Percentiles rank a stretch among this genome's conserved stretches.
Evolutionary conservation across 163 green algal species (phyloP).

Genomic region (Scenedesmus sp.): DNA sequence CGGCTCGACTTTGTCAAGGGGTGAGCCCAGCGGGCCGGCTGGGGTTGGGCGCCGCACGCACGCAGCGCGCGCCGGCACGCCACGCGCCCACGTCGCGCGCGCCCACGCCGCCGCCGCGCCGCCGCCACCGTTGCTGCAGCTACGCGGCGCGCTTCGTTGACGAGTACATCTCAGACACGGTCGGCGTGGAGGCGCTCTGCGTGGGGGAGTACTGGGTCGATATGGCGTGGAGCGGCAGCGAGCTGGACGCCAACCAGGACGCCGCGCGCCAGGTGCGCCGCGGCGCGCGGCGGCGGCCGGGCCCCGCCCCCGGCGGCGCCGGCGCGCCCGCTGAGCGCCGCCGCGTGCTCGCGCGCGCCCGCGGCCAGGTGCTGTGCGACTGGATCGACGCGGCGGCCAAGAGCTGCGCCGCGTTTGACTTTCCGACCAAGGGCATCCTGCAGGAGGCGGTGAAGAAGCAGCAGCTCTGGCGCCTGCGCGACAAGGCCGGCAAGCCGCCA

Average conservation of each 20-base stretch:
- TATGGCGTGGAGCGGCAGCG: slow-evolving; percentile 58
- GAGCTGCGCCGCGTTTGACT: slow-evolving; percentile 78
- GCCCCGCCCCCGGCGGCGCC: too few relatives aligned
- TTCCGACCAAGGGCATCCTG: slow-evolving; percentile 81
- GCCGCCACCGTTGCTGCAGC: background rate
- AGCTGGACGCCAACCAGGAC: slow-evolving; percentile 74
- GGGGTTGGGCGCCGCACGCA: background rate
- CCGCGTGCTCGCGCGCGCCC: too few relatives aligned
- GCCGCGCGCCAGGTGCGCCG: slow-evolving; percentile 45
- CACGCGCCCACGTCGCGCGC: background rate
- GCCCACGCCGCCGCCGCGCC: too few relatives aligned
- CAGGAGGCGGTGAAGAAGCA: slow-evolving; percentile 78
- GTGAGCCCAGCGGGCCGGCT: background rate
- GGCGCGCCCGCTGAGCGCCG: too few relatives aligned
- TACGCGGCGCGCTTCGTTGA: slow-evolving; percentile 66
- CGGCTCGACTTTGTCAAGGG: slow-evolving; percentile 51
- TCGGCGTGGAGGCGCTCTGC: slow-evolving; percentile 58
- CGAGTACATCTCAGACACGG: slow-evolving; percentile 73
- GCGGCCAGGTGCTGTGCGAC: slow-evolving; percentile 67
- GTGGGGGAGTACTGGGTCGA: slow-evolving; percentile 82
- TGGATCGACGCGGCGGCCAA: slow-evolving; percentile 58
- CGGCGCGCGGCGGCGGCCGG: too few relatives aligned
- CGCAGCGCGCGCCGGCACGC: too few relatives aligned
- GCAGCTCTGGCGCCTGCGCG: slow-evolving; percentile 87
- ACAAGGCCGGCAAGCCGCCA: slow-evolving; percentile 77